These are phyloP conservation scores for Polychytrium aggregatum DNA, from an alignment of 192 early-diverging fungal genomes.

Conservation along the genomic window DNA sequence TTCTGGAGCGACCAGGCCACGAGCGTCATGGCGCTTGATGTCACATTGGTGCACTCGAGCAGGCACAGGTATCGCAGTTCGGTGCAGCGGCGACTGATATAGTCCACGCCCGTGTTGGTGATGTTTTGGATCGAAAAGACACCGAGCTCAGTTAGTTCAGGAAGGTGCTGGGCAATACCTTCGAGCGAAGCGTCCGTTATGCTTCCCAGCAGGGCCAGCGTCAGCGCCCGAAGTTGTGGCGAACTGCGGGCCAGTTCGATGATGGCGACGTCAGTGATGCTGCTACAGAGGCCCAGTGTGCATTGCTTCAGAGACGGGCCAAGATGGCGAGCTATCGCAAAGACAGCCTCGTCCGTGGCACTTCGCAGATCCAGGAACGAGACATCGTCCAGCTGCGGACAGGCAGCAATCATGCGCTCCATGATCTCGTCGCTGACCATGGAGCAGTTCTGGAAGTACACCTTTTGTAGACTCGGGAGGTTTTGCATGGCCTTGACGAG, in stretches of 20 bases:
- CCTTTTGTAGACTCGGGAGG: slow-evolving; percentile 3
- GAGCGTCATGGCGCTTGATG: background rate
- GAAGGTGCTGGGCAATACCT: slow-evolving; percentile 13
- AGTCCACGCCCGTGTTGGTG: slow-evolving; percentile 15
- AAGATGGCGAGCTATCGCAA: background rate
- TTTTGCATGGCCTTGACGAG: background rate
- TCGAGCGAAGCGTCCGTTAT: slow-evolving; percentile 22
- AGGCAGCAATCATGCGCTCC: background rate
- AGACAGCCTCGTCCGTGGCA: slow-evolving; percentile 3
- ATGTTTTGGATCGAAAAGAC: slow-evolving; percentile 17
- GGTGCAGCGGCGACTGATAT: slow-evolving; percentile 7
- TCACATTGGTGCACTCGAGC: slow-evolving; percentile 7
- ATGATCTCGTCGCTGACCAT: slow-evolving; percentile 4
- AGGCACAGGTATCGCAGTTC: slow-evolving; percentile 6
- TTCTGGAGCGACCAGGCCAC: background rate
- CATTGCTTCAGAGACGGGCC: slow-evolving; percentile 17
- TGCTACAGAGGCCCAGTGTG: slow-evolving; percentile 18
- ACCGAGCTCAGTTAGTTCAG: slow-evolving; percentile 16
- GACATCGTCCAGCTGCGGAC: slow-evolving; percentile 6
- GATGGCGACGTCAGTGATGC: slow-evolving; percentile 19
- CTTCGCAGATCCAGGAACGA: slow-evolving; percentile 9
- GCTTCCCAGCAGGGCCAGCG: slow-evolving; percentile 17
- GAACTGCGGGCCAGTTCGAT: slow-evolving; percentile 14
- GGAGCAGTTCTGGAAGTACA: slow-evolving; percentile 11
- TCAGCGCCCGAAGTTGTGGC: slow-evolving; percentile 9